Base-by-base conservation (phyloP, 805 yeast genomes). In the Metschnikowia chrysomelidarum region DNA sequence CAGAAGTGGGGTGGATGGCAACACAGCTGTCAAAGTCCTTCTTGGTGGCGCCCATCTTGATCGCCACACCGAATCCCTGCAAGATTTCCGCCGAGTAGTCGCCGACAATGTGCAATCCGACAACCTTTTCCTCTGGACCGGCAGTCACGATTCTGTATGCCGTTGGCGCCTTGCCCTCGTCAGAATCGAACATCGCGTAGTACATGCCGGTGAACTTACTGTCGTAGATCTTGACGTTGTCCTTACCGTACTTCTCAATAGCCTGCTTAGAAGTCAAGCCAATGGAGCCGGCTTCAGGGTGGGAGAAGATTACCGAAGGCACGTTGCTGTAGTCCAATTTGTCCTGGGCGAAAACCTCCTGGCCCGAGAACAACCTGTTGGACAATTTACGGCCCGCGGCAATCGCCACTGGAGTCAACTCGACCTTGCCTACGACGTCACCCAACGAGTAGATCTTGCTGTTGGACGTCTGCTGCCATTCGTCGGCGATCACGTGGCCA, bases 11-110 rank as follows among this genome's bases (percentile, higher is more conserved):
- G 60, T 93, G 99, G 57, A 93, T 93, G 23, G 99, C 99, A 27
- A 93, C 98, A 69, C 94, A 86, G 60, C 69, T 80, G 65, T 93
- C 99, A 48, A 93, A 93, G 61, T 93, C 97, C 29, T 77, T 78
- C 71, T 93, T 93, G 23, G 99, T 93, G 26, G 98, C 98, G 21
- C 99, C 99, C 98, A 93, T 93, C 69, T 89, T 89, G 46, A 93
- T 69, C 32, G 98, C 98, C 36, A 89, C 98, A 41, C 98, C 98
- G 55, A 93, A 93, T 24, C 98, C 99, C 72, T 93, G 99, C 52
- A 93, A 73, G 40, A 93, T 89, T 64, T 93, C 99, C 20, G 95
- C 79, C 34, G 93, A 78, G 7, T 77, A 65, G 54, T 89, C 98
- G 43, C 99, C 99, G 49, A 89, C 85, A 37, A 93, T 64, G 62